These are phyloP conservation scores for Aspergillus tamarii DNA, from an alignment of 2,329 filamentous ascomycete genomes.

Conservation along the genomic window DNA sequence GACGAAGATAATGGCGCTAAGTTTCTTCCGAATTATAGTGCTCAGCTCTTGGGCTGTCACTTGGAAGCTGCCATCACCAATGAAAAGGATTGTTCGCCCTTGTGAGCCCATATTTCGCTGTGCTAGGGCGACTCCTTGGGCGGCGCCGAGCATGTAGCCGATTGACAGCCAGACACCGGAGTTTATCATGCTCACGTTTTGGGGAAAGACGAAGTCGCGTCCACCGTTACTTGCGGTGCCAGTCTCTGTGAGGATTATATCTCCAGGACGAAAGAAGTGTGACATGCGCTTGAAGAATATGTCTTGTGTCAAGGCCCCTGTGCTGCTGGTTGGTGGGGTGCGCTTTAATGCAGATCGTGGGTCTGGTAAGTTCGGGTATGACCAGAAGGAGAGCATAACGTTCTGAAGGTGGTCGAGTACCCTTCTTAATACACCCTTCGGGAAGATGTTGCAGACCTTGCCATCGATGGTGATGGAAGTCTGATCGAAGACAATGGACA, in stretches of 20 bases:
- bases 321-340: constrained; percentile 42
- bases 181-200: constrained; percentile 52
- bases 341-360: constrained; percentile 1
- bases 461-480: constrained; percentile 73
- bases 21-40: constrained; percentile 61
- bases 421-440: constrained; percentile 42
- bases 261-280: constrained; percentile 53
- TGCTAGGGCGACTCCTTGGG: constrained; percentile 60
- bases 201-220: constrained; percentile 55
- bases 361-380: neutral
- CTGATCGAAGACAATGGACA: constrained; percentile 80
- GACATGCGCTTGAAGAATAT: constrained; percentile 53
- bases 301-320: constrained; percentile 38
- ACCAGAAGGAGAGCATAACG: neutral
- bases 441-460: constrained; percentile 75
- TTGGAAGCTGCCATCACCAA: constrained; percentile 67
- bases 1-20: constrained; percentile 35
- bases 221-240: constrained; percentile 61
- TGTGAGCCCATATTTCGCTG: constrained; percentile 31
- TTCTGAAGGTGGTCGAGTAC: neutral
- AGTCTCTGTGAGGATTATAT: constrained; percentile 62
- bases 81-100: constrained; percentile 58
- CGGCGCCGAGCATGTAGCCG: constrained; percentile 62
- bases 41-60: constrained; percentile 69
- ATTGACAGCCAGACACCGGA: constrained; percentile 63